These are phyloP conservation scores for Calocybe gangraenosa DNA, from an alignment of 768 basidiomycete genomes.

Conservation along the genomic window DNA sequence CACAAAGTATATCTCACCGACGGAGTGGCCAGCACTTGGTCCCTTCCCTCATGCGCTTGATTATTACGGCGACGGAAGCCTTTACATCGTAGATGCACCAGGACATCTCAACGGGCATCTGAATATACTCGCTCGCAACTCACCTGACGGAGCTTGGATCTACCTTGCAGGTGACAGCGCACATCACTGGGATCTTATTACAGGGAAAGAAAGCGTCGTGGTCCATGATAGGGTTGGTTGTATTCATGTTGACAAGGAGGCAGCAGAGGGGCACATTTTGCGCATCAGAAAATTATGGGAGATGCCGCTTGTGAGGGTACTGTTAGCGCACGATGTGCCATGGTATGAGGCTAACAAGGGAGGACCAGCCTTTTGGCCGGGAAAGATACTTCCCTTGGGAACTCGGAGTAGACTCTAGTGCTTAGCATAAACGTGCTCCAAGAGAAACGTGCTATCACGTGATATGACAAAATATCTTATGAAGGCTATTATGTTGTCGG, in stretches of 20 bases:
- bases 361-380: constrained; percentile 35
- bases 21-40: constrained; percentile 15
- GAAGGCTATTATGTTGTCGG: no score
- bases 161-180: constrained; percentile 53
- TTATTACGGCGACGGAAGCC: constrained; percentile 53
- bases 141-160: constrained; percentile 49
- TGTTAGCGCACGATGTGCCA: constrained; percentile 48
- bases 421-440: no score
- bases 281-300: constrained; percentile 26
- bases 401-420: no score
- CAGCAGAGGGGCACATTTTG: constrained; percentile 32
- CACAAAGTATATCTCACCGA: no score
- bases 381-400: constrained; percentile 17
- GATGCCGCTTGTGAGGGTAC: constrained; percentile 37
- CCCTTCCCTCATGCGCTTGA: constrained; percentile 40
- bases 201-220: constrained; percentile 38
- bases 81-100: constrained; percentile 54
- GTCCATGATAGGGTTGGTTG: constrained; percentile 16
- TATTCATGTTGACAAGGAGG: neutral
- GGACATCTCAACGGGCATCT: constrained; percentile 56
- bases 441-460: no score
- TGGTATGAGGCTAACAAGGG: constrained; percentile 45
- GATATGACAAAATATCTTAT: no score
- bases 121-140: constrained; percentile 51
- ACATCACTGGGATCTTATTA: constrained; percentile 50